phyloP scores from a whole-genome alignment of 129 eudicot species.

The Apium graveolens region DNA sequence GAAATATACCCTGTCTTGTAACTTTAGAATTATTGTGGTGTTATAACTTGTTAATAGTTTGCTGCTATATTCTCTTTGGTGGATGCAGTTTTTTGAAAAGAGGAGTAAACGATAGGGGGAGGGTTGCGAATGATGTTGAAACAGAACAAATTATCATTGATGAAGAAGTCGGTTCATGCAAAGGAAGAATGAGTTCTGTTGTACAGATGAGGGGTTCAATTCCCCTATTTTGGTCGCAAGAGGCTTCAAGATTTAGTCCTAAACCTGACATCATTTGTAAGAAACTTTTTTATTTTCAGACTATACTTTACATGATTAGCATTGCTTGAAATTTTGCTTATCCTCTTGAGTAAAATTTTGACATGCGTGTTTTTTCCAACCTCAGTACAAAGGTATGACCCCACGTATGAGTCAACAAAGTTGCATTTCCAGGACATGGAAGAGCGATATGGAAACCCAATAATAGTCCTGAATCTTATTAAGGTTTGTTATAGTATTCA shows the following conservation, averaged over 20 bases:
- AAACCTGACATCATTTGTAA: slow-evolving; percentile 92
- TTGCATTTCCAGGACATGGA: slow-evolving; percentile 82
- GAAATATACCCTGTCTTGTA: neutral
- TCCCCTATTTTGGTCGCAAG: slow-evolving; percentile 99
- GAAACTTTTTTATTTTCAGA: slow-evolving; percentile 2
- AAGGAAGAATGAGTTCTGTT: slow-evolving; percentile 93
- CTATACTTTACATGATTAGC: neutral
- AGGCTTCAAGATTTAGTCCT: slow-evolving; percentile 93
- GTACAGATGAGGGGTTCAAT: slow-evolving; percentile 99
- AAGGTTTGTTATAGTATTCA: slow-evolving; percentile 45
- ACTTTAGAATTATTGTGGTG: neutral
- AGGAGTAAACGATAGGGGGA: slow-evolving; percentile 93
- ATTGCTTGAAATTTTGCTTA: neutral
- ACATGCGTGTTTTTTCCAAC: slow-evolving; percentile 11
- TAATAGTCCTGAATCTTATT: slow-evolving; percentile 81
- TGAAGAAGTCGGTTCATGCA: slow-evolving; percentile 83
- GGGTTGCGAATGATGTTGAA: slow-evolving; percentile 99
- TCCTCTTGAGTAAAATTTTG: slow-evolving; percentile 5
- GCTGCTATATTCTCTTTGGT: neutral
- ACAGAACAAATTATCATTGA: slow-evolving; percentile 94
- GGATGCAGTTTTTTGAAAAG: slow-evolving; percentile 75
- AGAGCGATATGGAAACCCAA: slow-evolving; percentile 87
- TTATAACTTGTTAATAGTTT: neutral
- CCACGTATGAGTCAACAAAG: slow-evolving; percentile 90
- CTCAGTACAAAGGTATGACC: slow-evolving; percentile 92